Evolutionary conservation across 768 basidiomycete species (phyloP).

Genomic region (Leccinum incarnatum): DNA sequence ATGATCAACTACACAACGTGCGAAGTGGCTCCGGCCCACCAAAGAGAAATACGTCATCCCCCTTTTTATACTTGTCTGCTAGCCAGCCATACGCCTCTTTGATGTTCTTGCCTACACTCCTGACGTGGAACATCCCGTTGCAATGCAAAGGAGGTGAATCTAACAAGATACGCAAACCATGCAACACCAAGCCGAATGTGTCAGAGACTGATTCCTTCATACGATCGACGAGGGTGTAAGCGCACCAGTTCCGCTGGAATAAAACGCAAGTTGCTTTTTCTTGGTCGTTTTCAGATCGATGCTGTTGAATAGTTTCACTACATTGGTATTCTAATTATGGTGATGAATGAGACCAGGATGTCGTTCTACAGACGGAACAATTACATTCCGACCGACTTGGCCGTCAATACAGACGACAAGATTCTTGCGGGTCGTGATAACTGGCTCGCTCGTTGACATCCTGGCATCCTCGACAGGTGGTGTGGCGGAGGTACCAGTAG

Average conservation of each 20-base stretch:
- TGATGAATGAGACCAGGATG: neutral
- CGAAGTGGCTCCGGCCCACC: neutral
- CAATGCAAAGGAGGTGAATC: neutral
- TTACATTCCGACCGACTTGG: neutral
- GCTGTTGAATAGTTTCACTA: neutral
- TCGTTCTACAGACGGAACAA: neutral
- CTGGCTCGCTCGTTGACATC: neutral
- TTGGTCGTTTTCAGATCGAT: neutral
- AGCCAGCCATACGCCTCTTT: neutral
- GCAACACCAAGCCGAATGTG: neutral
- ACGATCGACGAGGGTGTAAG: too few relatives aligned
- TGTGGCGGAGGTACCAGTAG: neutral
- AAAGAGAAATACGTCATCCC: neutral
- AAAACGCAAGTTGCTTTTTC: neutral
- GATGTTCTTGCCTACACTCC: neutral
- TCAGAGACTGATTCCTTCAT: neutral
- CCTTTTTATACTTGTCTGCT: neutral
- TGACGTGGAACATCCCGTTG: neutral
- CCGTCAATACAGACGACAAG: neutral
- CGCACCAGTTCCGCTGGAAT: neutral
- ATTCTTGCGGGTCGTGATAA: neutral
- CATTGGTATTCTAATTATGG: neutral
- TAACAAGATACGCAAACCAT: neutral
- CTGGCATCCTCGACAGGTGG: neutral
- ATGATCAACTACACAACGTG: neutral